phyloP scores from a whole-genome alignment of 75 land plant genomes.

The Cryptomeria japonica region DNA sequence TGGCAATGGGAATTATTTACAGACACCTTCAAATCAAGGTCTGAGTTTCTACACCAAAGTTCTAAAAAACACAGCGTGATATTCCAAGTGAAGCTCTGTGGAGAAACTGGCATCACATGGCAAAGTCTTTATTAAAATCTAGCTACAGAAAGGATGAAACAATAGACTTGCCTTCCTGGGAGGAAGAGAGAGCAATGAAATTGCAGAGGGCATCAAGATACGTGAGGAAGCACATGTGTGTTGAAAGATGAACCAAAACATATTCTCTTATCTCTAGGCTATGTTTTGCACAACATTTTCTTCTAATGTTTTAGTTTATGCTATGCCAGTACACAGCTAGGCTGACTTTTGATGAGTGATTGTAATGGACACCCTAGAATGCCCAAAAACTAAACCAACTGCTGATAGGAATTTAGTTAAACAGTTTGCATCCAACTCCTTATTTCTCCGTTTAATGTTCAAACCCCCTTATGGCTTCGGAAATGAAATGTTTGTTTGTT shows the following conservation, averaged over 20 bases:
- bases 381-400: too few relatives aligned
- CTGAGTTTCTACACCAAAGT: constrained; percentile 18
- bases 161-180: constrained; percentile 55
- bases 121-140: background rate
- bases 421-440: too few relatives aligned
- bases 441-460: too few relatives aligned
- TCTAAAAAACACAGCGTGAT: constrained; percentile 17
- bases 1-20: constrained; percentile 80
- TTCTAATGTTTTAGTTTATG: background rate
- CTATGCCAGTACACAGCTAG: background rate
- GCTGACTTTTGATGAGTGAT: background rate
- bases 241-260: background rate
- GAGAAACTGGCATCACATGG: constrained; percentile 11
- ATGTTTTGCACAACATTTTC: background rate
- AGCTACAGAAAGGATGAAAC: constrained; percentile 23
- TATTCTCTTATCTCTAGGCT: background rate
- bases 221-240: constrained; percentile 81
- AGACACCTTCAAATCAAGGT: constrained; percentile 10
- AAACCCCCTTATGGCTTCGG: too few relatives aligned
- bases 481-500: too few relatives aligned
- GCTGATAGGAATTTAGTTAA: too few relatives aligned
- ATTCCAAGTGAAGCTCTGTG: constrained; percentile 30
- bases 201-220: constrained; percentile 35
- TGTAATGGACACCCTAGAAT: too few relatives aligned
- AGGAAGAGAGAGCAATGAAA: constrained; percentile 50